Evolutionary conservation across 2,329 filamentous ascomycete species (phyloP).

Genomic region (Colletotrichum sp.): DNA sequence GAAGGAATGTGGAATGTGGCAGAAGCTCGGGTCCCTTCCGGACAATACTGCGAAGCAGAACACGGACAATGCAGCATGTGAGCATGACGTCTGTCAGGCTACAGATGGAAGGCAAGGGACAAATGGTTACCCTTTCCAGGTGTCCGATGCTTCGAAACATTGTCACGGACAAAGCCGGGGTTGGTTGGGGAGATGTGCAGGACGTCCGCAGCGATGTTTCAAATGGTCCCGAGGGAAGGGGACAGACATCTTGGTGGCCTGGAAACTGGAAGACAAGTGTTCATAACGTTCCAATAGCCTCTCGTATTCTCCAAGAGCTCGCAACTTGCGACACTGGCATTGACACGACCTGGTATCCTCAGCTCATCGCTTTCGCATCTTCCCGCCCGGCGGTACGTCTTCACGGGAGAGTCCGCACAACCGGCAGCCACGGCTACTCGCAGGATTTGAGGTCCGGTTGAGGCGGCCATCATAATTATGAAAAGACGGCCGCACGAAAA

Average conservation of each 20-base stretch:
- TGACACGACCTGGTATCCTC: background rate
- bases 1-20: background rate
- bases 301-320: background rate
- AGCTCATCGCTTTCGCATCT: background rate
- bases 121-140: background rate
- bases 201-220: background rate
- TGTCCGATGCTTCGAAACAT: constrained; percentile 4
- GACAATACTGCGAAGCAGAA: background rate
- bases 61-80: background rate
- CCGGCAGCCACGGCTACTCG: background rate
- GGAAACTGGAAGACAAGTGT: background rate
- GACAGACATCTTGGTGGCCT: background rate
- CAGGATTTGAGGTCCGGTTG: background rate
- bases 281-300: background rate
- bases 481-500: background rate
- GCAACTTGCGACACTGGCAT: background rate
- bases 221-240: background rate
- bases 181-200: background rate
- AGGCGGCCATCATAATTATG: background rate
- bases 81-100: background rate
- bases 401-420: background rate
- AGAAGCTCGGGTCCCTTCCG: background rate
- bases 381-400: background rate
- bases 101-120: background rate
- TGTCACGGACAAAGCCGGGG: background rate